A percentile compares a stretch with the other conserved stretches of the same genome.
Evolutionary conservation across 2,329 filamentous ascomycete species (phyloP).

Genomic region (Aureobasidium sp.): DNA sequence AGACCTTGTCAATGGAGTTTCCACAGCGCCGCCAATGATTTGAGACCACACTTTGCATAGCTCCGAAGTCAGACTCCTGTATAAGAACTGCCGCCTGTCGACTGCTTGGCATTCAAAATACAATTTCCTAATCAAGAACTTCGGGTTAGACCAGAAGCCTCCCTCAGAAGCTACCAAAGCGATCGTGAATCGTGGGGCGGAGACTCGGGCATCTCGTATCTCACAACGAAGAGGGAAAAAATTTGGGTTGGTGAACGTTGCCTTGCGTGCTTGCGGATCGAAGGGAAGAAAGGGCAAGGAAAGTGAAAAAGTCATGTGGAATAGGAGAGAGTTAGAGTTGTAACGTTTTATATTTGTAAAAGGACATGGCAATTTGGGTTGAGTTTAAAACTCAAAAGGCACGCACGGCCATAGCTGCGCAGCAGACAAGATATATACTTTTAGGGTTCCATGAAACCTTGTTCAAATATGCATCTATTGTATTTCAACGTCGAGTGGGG

Average conservation of each 20-base stretch:
- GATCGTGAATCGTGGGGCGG: background rate
- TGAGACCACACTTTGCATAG: background rate
- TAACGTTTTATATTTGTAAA: background rate
- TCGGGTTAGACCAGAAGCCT: background rate
- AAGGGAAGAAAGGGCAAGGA: background rate
- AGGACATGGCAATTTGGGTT: background rate
- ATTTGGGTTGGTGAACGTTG: background rate
- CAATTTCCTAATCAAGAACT: background rate
- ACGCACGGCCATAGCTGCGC: background rate
- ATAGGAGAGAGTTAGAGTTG: background rate
- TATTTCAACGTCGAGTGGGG: background rate
- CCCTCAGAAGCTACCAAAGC: background rate
- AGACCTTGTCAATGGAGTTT: background rate
- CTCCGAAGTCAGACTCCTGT: background rate
- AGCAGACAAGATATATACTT: background rate
- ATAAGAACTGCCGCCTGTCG: background rate
- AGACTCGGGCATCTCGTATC: background rate
- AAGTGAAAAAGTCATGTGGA: slow-evolving; percentile 1
- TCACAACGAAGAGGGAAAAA: background rate
- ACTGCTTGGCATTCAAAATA: background rate
- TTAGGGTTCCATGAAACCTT: background rate
- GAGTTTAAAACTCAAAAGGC: background rate
- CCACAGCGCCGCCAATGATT: background rate
- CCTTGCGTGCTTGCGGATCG: background rate
- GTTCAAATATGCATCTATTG: background rate